Evolutionary conservation across 805 yeast genomes (phyloP), one percentile per base, ranked within the genome.

Genomic region (Pichia cephalocereana): DNA sequence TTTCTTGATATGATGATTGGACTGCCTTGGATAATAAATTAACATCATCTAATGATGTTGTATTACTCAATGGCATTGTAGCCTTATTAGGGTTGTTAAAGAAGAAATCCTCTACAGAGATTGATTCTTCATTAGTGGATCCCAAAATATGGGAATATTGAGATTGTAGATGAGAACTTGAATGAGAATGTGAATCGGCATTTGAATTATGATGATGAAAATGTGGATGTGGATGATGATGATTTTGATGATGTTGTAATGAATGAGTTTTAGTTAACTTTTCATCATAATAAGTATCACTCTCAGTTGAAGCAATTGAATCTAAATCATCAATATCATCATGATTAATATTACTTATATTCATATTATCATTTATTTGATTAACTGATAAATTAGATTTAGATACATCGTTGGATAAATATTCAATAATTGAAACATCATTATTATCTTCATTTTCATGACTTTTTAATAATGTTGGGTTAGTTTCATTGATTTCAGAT

Each of bases 61-160:
- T 46, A 10, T 52, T 44, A 46, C 52, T 50, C 10, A 52, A 38
- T 1, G 54, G 41, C 38, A 51, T 53, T 38, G 48, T 51, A 12
- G 41, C 39, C 17, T 50, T 52, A 38, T 53, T 53, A 32, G 68
- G 67, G 45, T 61, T 63, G 44, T 66, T 63, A 48, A 70, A 70
- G 57, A 80, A 79, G 56, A 78, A 77, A 41, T 77, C 81, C 54
- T 77, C 79, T 2, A 75, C 77, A 1, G 82, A 71, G n/a, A 62
- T 60, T 39, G 46, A 57, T 47, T 47, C 54, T 18, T 8, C 12
- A 15, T 37, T n/a, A n/a, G 18, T 37, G 1, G 23, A 2, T 10
- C 8, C 8, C 7, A 17, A 8, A 7, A 37, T 2, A 37, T 37
- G 19, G 6, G 39, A 37, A 18, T 34, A 7, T 10, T 34, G 37